phyloP scores from a whole-genome alignment of 768 basidiomycete species.

The Russula abietina region DNA sequence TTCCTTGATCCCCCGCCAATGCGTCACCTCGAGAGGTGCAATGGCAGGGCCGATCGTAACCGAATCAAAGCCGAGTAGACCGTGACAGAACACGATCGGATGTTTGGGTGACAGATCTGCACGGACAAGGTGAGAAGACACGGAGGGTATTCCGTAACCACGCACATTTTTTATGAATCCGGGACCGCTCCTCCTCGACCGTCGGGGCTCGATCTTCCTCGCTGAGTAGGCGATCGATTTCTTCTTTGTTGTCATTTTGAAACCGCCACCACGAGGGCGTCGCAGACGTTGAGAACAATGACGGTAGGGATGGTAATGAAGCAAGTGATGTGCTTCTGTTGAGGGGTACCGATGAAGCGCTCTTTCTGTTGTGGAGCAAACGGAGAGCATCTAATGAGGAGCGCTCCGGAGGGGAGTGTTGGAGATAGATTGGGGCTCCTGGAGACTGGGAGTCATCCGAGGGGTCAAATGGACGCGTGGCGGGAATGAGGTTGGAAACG shows the following conservation, averaged over 20 bases:
- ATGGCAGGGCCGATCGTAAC: conserved; percentile 73
- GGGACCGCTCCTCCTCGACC: conserved; percentile 41
- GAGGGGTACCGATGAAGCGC: conserved; percentile 25
- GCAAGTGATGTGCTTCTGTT: conserved; percentile 25
- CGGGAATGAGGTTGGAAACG: conserved; percentile 36
- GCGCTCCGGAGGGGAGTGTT: conserved; percentile 36
- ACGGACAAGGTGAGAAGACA: background rate
- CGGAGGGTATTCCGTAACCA: conserved; percentile 21
- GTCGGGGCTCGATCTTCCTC: conserved; percentile 51
- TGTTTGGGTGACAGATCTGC: conserved; percentile 72
- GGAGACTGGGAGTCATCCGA: conserved; percentile 29
- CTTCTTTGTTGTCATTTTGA: conserved; percentile 42
- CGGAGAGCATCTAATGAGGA: conserved; percentile 59
- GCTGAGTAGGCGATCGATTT: conserved; percentile 40
- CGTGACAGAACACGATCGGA: conserved; percentile 94
- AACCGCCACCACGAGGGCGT: conserved; percentile 44
- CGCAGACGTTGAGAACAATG: conserved; percentile 8
- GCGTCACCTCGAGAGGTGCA: conserved; percentile 77
- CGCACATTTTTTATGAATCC: conserved; percentile 56
- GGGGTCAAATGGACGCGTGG: conserved; percentile 21
- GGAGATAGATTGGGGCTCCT: conserved; percentile 34
- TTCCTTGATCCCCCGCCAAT: conserved; percentile 97
- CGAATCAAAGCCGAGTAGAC: conserved; percentile 83
- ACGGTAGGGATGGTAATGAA: background rate
- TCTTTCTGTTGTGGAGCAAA: conserved; percentile 34